phyloP scores from a whole-genome alignment of 2,329 filamentous ascomycete genomes.

The Endothia cerciana region DNA sequence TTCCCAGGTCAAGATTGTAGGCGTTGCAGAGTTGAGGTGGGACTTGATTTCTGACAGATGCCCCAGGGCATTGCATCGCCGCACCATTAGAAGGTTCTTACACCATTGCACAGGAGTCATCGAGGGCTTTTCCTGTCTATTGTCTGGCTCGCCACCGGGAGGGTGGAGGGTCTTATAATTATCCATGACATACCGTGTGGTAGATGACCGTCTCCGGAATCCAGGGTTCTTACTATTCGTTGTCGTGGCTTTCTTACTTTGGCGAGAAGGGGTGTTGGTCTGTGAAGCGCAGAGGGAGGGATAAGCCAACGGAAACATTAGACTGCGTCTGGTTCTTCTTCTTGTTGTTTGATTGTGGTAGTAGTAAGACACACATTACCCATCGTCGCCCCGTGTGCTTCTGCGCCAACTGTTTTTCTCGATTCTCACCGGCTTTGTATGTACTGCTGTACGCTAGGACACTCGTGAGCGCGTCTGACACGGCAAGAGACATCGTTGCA shows the following conservation, averaged over 20 bases:
- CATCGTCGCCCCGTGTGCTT: background rate
- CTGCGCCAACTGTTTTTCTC: too few relatives aligned
- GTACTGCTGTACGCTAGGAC: too few relatives aligned
- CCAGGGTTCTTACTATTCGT: background rate
- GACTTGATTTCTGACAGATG: background rate
- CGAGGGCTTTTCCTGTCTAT: background rate
- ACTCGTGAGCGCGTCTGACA: too few relatives aligned
- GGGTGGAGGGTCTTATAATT: background rate
- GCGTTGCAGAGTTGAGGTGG: background rate
- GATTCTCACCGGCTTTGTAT: too few relatives aligned
- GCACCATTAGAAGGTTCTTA: constrained; percentile 20
- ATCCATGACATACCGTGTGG: background rate
- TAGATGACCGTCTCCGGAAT: background rate
- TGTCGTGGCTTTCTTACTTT: background rate
- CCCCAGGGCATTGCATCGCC: background rate
- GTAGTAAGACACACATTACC: background rate
- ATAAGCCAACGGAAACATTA: background rate
- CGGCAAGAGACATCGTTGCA: too few relatives aligned
- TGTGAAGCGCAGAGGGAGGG: background rate
- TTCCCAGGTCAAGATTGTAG: background rate
- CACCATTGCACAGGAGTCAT: constrained; percentile 23
- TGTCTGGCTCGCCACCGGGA: background rate
- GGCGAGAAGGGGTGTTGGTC: constrained; percentile 5
- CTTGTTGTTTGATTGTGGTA: background rate
- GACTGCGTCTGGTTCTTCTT: constrained; percentile 6